Evolutionary conservation across 306 rosid species (phyloP).

Genomic region (Castanea crenata): DNA sequence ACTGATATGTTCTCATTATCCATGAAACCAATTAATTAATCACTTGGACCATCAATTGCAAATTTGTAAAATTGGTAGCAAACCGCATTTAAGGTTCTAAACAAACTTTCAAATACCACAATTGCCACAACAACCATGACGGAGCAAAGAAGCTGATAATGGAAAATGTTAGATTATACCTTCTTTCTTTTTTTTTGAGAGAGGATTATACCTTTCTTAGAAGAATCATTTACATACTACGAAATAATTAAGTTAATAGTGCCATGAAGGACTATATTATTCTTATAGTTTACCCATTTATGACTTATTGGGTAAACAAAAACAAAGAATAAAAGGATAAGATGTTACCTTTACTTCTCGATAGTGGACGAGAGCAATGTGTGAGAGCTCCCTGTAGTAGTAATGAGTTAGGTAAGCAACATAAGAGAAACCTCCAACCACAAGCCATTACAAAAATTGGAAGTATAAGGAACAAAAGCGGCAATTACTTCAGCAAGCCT

Average conservation of each 20-base stretch:
- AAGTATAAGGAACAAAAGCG: slow-evolving; percentile 13
- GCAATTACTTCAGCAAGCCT: slow-evolving; percentile 22
- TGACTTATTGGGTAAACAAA: not conserved
- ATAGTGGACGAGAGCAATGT: slow-evolving; percentile 87
- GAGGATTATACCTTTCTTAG: not conserved
- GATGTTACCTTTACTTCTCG: slow-evolving; percentile 66
- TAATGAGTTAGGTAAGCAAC: slow-evolving; percentile 26
- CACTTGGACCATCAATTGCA: too few relatives aligned
- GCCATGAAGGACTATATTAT: not conserved
- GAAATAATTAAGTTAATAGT: not conserved
- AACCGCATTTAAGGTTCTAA: too few relatives aligned
- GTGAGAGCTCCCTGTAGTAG: slow-evolving; percentile 69
- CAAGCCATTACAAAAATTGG: not conserved
- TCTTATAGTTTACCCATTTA: not conserved
- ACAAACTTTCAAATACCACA: not conserved
- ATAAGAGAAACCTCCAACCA: slow-evolving; percentile 12
- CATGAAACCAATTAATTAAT: too few relatives aligned
- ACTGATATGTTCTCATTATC: too few relatives aligned
- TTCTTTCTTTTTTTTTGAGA: not conserved
- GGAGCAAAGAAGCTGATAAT: not conserved
- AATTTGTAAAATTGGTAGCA: too few relatives aligned
- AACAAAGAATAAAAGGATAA: not conserved
- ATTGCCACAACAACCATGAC: not conserved
- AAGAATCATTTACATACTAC: not conserved
- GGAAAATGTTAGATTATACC: not conserved